Conservation (phyloP, 2,329 filamentous ascomycete genomes). For the Elsinoe perseae region DNA sequence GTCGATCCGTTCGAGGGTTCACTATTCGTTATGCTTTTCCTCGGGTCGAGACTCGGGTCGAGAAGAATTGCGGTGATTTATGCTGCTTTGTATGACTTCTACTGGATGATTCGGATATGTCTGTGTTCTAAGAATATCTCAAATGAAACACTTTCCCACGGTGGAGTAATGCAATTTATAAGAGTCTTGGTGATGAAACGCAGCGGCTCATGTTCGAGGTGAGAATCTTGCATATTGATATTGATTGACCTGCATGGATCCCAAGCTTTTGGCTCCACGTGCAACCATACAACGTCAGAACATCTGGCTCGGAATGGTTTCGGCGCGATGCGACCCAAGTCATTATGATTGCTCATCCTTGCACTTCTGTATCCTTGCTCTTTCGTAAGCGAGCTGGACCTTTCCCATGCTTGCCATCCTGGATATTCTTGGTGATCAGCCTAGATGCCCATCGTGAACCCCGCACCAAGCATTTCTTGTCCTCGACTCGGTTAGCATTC, state of each 20-base stretch:
- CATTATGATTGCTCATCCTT: not conserved
- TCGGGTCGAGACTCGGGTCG: not conserved
- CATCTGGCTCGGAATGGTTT: not conserved
- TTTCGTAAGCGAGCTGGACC: conserved; percentile 1
- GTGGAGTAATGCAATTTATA: not conserved
- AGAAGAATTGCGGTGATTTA: not conserved
- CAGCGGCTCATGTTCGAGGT: not conserved
- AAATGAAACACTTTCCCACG: not conserved
- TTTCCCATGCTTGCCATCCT: not conserved
- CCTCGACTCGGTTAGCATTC: not conserved
- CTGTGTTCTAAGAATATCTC: not conserved
- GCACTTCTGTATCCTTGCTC: not conserved
- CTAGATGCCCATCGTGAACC: not conserved
- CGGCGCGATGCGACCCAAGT: not conserved
- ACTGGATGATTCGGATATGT: not conserved
- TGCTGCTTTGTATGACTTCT: not conserved
- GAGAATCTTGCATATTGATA: conserved; percentile 6
- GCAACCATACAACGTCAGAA: not conserved
- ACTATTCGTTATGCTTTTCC: not conserved
- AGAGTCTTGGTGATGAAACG: not conserved
- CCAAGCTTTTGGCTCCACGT: conserved; percentile 1
- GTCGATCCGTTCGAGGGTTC: not conserved
- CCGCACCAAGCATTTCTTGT: not conserved
- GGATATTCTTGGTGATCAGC: not conserved
- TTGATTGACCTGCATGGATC: not conserved